Evolutionary conservation across 2,329 filamentous ascomycete genomes (phyloP), one percentile per base, ranked within the genome.

Genomic region (Tolypocladium paradoxum): DNA sequence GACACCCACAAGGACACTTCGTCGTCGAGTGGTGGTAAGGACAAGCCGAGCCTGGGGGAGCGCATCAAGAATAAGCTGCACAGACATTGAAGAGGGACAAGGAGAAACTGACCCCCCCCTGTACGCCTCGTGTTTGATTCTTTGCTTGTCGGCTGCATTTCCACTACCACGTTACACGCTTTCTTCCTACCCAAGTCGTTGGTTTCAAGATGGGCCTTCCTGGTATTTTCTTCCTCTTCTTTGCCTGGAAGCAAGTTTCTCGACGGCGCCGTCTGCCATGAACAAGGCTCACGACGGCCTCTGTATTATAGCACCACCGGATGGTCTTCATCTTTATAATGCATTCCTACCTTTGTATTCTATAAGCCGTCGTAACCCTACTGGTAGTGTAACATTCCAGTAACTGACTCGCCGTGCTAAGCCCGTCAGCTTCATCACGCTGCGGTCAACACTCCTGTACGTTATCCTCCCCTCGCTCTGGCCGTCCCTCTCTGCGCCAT

Each of bases 1-100:
- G 57, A 60, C 22, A 22, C 11, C 9, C 40, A 52, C 35, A 61
- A 60, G 27, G 46, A 52, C 6, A 31, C 38, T 8, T 45, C 24
- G 11, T 47, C 56, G 12, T 37, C 52, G 6, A 49, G 16, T 14
- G 40, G 37, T 4, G 20, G 43, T 38, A 65, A 64, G 48, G 70
- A 70, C 53, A 81, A 82, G 68, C 73, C 71, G 47, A 77, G 77
- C 57, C 63, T 85, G 40, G 76, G 76, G 55, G 75, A 83, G 54
- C 85, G 84, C 71, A 79, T 88, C 68, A 88, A 87, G 77, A 76
- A 78, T 53, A 87, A 87, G 73, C 69, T 87, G 55, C 83, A 86
- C 68, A 70, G 69, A 53, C 69, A 75, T 61, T 73, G 62, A 59
- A 38, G 6, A 22, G 12, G 35, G 34, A 11, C n/a, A 16, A 34